phyloP scores from a whole-genome alignment of 768 basidiomycete genomes.

The Phlegmacium glaucopus region DNA sequence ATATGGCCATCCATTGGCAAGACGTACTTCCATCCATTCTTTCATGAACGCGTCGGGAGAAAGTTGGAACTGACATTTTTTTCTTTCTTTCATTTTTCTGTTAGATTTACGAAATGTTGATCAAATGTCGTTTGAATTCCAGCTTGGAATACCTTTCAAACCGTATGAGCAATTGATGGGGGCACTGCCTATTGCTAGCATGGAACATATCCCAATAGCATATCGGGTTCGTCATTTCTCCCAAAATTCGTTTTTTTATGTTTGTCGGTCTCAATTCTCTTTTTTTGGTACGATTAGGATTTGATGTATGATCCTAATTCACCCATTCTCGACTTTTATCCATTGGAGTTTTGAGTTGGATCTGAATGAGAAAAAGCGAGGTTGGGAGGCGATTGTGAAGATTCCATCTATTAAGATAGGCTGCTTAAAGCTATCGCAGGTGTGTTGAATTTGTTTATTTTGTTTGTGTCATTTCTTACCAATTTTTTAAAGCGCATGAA shows the following conservation, averaged over 20 bases:
- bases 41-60: too few relatives aligned
- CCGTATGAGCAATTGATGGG: conserved; percentile 99
- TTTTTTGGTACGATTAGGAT: conserved; percentile 47
- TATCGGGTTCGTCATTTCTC: conserved; percentile 66
- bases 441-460: conserved; percentile 39
- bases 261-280: too few relatives aligned
- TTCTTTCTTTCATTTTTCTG: background rate
- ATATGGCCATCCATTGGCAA: too few relatives aligned
- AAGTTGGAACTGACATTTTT: too few relatives aligned
- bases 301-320: conserved; percentile 85
- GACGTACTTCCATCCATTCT: too few relatives aligned
- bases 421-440: conserved; percentile 81
- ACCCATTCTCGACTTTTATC: conserved; percentile 93
- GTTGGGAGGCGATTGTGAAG: conserved; percentile 99
- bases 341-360: conserved; percentile 87
- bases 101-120: conserved; percentile 69
- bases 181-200: conserved; percentile 88
- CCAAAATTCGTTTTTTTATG: too few relatives aligned
- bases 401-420: conserved; percentile 89
- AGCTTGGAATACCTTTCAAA: conserved; percentile 83
- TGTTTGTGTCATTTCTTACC: background rate
- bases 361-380: conserved; percentile 96
- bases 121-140: conserved; percentile 81
- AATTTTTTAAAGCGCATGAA: conserved; percentile 62
- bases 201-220: conserved; percentile 81